A percentile compares a stretch with the other conserved stretches of the same genome.
These are phyloP conservation scores for Spiraea crenata DNA, from an alignment of 331 rosid genomes.

Conservation along the genomic window DNA sequence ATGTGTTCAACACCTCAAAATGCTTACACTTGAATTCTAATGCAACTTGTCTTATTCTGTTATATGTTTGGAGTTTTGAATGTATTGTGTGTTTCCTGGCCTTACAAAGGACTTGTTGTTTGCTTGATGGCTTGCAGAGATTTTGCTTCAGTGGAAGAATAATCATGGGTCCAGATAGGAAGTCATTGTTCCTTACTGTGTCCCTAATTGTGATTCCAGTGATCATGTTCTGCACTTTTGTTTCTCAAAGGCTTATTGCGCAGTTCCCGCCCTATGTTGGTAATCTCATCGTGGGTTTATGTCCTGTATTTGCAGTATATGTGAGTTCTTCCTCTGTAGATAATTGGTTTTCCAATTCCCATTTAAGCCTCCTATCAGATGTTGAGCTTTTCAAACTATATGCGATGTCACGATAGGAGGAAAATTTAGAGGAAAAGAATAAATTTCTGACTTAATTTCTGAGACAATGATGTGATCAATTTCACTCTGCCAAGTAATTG, in stretches of 20 bases:
- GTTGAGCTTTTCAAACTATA: neutral
- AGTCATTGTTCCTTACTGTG: conserved; percentile 49
- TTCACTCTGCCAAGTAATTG: neutral
- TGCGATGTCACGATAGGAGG: neutral
- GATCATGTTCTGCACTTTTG: conserved; percentile 49
- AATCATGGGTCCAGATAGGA: conserved; percentile 71
- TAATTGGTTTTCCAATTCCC: neutral
- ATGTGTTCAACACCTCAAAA: neutral
- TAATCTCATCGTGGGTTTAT: conserved; percentile 34
- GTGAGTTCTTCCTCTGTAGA: conserved; percentile 40
- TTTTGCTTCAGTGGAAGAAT: conserved; percentile 59
- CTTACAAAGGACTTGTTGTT: neutral
- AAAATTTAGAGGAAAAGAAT: neutral
- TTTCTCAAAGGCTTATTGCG: conserved; percentile 39
- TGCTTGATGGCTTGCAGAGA: conserved; percentile 38
- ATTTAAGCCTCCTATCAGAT: neutral
- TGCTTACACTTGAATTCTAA: neutral
- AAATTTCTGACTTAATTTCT: neutral
- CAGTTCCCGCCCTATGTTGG: conserved; percentile 46
- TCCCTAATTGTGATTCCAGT: conserved; percentile 54
- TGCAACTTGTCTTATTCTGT: neutral
- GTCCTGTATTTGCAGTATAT: conserved; percentile 40
- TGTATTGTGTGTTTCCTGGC: neutral
- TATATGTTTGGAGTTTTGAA: too few relatives aligned
- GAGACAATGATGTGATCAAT: neutral